Evolutionary conservation across 2,329 filamentous ascomycete species (phyloP).

Genomic region (Talaromyces albobiverticillius): DNA sequence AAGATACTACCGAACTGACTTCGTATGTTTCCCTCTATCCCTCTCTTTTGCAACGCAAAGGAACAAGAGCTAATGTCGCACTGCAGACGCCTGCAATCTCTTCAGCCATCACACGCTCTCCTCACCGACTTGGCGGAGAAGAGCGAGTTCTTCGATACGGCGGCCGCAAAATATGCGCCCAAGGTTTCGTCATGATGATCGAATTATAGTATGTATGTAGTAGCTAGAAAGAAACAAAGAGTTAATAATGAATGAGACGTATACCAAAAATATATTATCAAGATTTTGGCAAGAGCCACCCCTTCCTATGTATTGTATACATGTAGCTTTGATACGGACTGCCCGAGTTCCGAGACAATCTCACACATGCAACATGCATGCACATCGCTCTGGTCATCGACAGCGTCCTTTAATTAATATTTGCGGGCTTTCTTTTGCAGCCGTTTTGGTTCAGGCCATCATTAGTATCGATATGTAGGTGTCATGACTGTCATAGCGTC

Average conservation of each 20-base stretch:
- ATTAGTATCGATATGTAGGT: too few relatives aligned
- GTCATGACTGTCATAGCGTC: too few relatives aligned
- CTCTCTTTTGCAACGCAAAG: neutral
- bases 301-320: too few relatives aligned
- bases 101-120: constrained; percentile 66
- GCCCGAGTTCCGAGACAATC: too few relatives aligned
- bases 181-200: constrained; percentile 56
- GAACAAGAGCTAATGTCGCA: neutral
- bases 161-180: constrained; percentile 79
- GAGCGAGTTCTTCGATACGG: constrained; percentile 81
- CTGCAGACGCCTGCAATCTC: constrained; percentile 43
- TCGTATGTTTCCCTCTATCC: constrained; percentile 48
- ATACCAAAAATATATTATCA: too few relatives aligned
- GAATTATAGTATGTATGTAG: neutral
- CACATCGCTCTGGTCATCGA: too few relatives aligned
- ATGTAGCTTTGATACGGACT: too few relatives aligned
- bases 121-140: constrained; percentile 77
- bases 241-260: neutral
- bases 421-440: too few relatives aligned
- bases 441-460: too few relatives aligned
- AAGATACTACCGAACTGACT: constrained; percentile 61
- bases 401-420: too few relatives aligned
- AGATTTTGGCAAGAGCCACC: too few relatives aligned
- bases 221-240: neutral
- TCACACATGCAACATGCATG: too few relatives aligned